Base-by-base conservation (phyloP, 495 filamentous ascomycete genomes). In the Penicillium alfredii region DNA sequence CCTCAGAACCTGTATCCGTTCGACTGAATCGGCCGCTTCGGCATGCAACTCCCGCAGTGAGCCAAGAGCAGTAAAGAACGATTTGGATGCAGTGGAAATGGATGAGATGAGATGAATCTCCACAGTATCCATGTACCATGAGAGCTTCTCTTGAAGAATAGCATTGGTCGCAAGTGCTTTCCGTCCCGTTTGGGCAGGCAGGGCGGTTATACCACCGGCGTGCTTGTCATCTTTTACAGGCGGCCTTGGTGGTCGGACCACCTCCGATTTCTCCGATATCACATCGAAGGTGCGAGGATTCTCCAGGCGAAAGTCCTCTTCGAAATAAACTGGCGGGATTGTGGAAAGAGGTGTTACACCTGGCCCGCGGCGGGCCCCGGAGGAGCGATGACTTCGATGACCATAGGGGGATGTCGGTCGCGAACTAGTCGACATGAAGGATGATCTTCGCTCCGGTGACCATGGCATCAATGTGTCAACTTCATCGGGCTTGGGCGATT, bases 121-220 rank as follows among this genome's bases (percentile, higher is more conserved):
- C 12, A 99, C 85, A 0, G 93, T 99, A 56, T 99, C 92, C 92
- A 99, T 96, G 50, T 99, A 99, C 92, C 92, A 99, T 1, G 90
- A 96, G 3, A 99, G 71, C 55, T 99, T 99, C 53, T 99, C 92
- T 55, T 99, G 92, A n/a, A 99, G 63, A 29, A 99, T 97, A 1
- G 92, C 92, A 64, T 99, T 99, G 0, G 88, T 95, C 21, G 93
- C 89, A 3, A 98, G 70, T 10, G 84, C 86, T 58, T 95, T 96
- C 27, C 92, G 74, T 19, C 69, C 71, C 8, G 56, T 59, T 6
- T 53, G 50, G 6, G 57, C 57, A 1, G 86, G 82, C 16, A 74
- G 77, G 4, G 63, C 41, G 1, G 69, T 60, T 17, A 69, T 68
- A n/a, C 82, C 84, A 64, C 86, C 89, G 10, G 68, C 58, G 6